A percentile compares a stretch with the other conserved stretches of the same genome.
Evolutionary conservation across 169 alveolate genomes (phyloP).

Genomic region (Sarcocystis neurona): DNA sequence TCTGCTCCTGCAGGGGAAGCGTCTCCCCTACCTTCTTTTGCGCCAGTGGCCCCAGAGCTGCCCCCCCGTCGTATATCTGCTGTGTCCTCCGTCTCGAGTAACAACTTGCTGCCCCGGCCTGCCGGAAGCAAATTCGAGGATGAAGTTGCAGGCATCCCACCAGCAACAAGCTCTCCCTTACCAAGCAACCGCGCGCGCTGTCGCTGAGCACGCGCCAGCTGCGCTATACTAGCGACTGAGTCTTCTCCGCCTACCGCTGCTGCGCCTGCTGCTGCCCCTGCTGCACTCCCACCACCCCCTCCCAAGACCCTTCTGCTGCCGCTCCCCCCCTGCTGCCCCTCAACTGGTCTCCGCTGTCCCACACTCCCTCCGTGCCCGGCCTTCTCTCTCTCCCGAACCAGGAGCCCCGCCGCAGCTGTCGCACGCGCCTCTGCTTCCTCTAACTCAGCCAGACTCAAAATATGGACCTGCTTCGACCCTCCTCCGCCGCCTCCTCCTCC

Average conservation of each 20-base stretch:
- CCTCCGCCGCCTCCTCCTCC: neutral
- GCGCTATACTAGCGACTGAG: neutral
- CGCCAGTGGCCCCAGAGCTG: too few species aligned
- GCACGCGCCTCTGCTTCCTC: conserved; percentile 22
- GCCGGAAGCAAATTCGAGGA: neutral
- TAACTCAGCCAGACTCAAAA: neutral
- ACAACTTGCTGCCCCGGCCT: too few species aligned
- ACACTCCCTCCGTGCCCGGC: too few species aligned
- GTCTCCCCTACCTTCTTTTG: neutral
- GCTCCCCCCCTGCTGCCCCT: neutral
- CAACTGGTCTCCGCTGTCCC: too few species aligned
- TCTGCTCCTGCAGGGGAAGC: neutral
- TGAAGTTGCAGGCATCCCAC: neutral
- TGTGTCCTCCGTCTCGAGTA: too few species aligned
- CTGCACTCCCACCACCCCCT: neutral
- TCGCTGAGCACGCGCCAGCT: conserved; percentile 21
- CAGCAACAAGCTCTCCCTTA: conserved; percentile 7
- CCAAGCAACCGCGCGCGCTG: conserved; percentile 9
- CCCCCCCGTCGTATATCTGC: too few species aligned
- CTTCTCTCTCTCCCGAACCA: too few species aligned
- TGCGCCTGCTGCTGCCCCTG: neutral
- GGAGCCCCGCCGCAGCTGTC: too few species aligned
- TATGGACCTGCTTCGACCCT: neutral
- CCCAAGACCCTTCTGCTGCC: neutral
- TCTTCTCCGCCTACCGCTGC: neutral